Evolutionary conservation across 2,329 filamentous ascomycete genomes (phyloP).

Genomic region (Calonectria pauciramosa): DNA sequence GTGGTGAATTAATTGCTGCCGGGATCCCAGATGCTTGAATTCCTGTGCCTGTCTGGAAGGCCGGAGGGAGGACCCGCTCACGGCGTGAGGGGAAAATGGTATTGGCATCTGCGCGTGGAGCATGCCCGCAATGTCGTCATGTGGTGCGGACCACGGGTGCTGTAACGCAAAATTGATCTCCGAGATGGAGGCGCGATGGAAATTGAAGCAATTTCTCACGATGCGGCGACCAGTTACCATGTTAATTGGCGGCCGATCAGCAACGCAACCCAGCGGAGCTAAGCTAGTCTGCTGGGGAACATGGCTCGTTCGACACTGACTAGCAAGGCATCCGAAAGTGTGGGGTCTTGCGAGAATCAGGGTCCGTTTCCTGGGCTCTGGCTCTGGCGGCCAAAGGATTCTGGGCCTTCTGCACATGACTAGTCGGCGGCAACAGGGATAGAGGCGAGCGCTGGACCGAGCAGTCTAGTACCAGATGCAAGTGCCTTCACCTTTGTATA

Average conservation of each 20-base stretch:
- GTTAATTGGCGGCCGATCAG: slow-evolving; percentile 12
- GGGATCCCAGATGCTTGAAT: slow-evolving; percentile 3
- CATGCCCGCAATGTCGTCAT: slow-evolving; percentile 6
- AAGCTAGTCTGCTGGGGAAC: not conserved
- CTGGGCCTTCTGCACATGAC: slow-evolving; percentile 14
- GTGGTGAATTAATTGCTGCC: slow-evolving; percentile 61
- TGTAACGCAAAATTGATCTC: slow-evolving; percentile 6
- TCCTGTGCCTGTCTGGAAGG: not conserved
- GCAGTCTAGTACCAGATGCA: slow-evolving; percentile 14
- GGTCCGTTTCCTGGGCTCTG: not conserved
- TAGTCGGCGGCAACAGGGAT: slow-evolving; percentile 10
- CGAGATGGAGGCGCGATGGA: slow-evolving; percentile 16
- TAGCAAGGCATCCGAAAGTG: slow-evolving; percentile 1
- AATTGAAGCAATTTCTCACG: slow-evolving; percentile 29
- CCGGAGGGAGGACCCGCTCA: not conserved
- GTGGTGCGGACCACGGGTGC: not conserved
- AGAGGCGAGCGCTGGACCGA: slow-evolving; percentile 6
- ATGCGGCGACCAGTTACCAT: slow-evolving; percentile 5
- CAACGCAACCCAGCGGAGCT: not conserved
- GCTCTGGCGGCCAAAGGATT: not conserved
- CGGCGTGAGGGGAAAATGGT: slow-evolving; percentile 1
- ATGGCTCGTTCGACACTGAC: not conserved
- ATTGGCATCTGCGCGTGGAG: not conserved
- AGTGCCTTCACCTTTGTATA: slow-evolving; percentile 16
- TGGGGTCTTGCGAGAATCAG: slow-evolving; percentile 8